Conservation (phyloP, 768 basidiomycete species). For the Leccinum longicurvipes region DNA sequence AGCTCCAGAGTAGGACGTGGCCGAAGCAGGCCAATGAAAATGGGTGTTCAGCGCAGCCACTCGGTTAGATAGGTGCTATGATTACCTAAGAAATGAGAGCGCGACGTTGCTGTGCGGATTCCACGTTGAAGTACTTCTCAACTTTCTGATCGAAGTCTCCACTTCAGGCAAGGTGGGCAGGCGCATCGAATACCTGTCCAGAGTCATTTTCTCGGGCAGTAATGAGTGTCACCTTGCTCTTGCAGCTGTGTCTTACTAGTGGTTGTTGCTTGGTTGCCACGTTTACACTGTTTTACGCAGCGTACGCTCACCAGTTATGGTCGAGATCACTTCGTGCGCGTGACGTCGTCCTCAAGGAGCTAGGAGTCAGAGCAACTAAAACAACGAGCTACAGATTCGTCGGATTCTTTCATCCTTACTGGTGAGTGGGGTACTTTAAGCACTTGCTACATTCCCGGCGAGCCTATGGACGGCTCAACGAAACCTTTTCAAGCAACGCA, state of each 20-base stretch:
- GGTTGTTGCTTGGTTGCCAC: conserved; percentile 6
- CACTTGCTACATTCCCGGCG: neutral
- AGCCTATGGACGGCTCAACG: conserved; percentile 29
- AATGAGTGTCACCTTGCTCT: conserved; percentile 12
- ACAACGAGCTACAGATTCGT: conserved; percentile 40
- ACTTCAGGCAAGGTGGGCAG: neutral
- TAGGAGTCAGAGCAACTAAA: conserved; percentile 4
- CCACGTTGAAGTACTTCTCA: conserved; percentile 1
- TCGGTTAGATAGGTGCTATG: neutral
- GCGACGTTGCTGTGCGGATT: neutral
- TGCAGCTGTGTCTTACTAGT: conserved; percentile 16
- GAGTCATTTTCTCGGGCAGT: neutral
- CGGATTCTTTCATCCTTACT: conserved; percentile 95
- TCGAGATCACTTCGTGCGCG: conserved; percentile 22
- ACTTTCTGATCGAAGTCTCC: neutral
- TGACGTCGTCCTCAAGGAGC: conserved; percentile 18
- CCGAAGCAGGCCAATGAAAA: neutral
- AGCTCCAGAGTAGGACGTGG: neutral
- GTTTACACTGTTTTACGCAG: conserved; percentile 18
- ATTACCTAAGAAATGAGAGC: conserved; percentile 10
- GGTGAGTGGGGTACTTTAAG: conserved; percentile 46
- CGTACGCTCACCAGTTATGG: conserved; percentile 23
- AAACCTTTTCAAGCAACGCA: conserved; percentile 66
- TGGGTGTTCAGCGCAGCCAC: conserved; percentile 2
- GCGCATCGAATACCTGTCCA: neutral